Base-by-base conservation (phyloP, 2,329 filamentous ascomycete genomes). In the Leptographium galeiforme region DNA sequence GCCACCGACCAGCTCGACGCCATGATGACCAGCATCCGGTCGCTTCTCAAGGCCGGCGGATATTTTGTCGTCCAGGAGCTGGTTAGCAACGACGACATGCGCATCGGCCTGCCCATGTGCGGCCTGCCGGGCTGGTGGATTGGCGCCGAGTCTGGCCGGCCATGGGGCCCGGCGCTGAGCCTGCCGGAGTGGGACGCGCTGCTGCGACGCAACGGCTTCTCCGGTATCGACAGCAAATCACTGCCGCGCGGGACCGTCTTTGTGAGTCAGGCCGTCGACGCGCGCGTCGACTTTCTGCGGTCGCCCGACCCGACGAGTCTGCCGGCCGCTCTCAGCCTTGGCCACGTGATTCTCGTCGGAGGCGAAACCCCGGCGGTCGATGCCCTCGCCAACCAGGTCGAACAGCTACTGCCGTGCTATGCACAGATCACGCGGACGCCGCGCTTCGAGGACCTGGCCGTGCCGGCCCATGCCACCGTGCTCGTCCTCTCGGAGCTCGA, bases 21-120 rank as follows among this genome's bases (percentile, higher is more conserved):
- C 33, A 63, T 65, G 30, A 52, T 67, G 63, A 25, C 53, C 7
- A 65, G 69, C 54, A 62, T 66, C 2, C 62, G 68, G 30, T 60
- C 57, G 16, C 57, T 72, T 12, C 55, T 70, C 0, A 66, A 64
- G n/a, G 67, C 71, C 0, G 69, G 66, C 4, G 73, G 73, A 0
- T 66, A 68, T 47, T 60, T 77, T 30, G 60, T 64, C 16, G 59
- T 63, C 41, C 52, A 67, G 44, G 59, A 57, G 38, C 25, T 54
- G 6, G 53, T 45, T 2, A 39, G n/a, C 48, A 47, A 39, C 14
- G 43, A 33, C 32, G 14, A 40, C 7, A 13, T 44, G 30, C 40
- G 41, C 13, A n/a, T 19, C 19, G 34, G 36, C 7, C 53, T 53
- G n/a, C 52, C 53, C 45, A 53, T 60, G 52, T 54, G 54, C 14